Evolutionary conservation across 2,329 filamentous ascomycete species (phyloP).

Genomic region (Arachnomyces sp.): DNA sequence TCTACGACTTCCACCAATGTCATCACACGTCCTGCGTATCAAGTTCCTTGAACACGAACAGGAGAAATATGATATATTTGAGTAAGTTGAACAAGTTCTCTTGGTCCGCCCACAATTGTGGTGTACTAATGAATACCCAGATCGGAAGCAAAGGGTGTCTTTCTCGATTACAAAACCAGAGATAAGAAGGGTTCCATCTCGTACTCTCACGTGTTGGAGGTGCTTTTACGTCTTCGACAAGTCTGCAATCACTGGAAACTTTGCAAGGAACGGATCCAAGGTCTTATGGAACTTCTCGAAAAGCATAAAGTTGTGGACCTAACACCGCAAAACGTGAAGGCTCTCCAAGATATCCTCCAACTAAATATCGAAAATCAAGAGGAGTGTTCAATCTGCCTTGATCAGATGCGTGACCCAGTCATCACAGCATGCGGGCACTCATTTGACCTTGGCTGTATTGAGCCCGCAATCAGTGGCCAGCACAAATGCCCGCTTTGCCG

Average conservation of each 20-base stretch:
- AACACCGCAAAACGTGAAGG: slow-evolving; percentile 62
- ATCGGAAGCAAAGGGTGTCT: slow-evolving; percentile 64
- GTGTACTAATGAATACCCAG: slow-evolving; percentile 30
- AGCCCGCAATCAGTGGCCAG: slow-evolving; percentile 64
- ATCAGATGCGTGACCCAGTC: slow-evolving; percentile 61
- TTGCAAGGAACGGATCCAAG: slow-evolving; percentile 64
- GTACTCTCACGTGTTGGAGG: slow-evolving; percentile 71
- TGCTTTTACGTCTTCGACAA: slow-evolving; percentile 74
- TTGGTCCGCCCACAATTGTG: not conserved
- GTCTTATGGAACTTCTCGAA: slow-evolving; percentile 63
- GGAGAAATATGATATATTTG: slow-evolving; percentile 67
- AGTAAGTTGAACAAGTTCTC: slow-evolving; percentile 40
- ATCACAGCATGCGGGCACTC: slow-evolving; percentile 81
- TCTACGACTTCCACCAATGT: slow-evolving; percentile 66
- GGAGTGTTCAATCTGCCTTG: slow-evolving; percentile 75
- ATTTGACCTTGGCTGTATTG: slow-evolving; percentile 69
- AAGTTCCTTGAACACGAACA: slow-evolving; percentile 66
- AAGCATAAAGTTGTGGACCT: slow-evolving; percentile 60
- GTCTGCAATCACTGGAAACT: slow-evolving; percentile 85
- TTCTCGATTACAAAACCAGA: slow-evolving; percentile 52
- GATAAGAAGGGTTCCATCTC: slow-evolving; percentile 41
- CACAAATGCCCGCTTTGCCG: slow-evolving; percentile 82
- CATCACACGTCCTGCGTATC: slow-evolving; percentile 69
- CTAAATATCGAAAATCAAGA: slow-evolving; percentile 73
- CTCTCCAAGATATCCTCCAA: slow-evolving; percentile 68